A percentile compares a stretch with the other conserved stretches of the same genome.
phyloP scores from a whole-genome alignment of 2,329 filamentous ascomycete genomes.

The Periconia sp. region DNA sequence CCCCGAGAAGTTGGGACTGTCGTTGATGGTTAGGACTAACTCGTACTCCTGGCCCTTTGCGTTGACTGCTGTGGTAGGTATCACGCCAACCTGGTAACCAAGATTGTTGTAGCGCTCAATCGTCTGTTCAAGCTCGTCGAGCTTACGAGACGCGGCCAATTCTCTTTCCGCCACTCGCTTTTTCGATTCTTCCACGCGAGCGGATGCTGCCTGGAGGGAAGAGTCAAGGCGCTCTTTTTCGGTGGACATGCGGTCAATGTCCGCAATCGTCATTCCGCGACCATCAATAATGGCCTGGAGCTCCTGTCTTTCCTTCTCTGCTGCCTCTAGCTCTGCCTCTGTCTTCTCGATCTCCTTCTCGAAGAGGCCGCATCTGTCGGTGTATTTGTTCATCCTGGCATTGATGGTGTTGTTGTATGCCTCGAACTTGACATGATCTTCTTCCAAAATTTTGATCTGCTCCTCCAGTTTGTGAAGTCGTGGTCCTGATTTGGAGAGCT shows the following conservation, averaged over 20 bases:
- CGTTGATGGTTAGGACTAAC: slow-evolving; percentile 77
- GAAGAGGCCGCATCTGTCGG: slow-evolving; percentile 76
- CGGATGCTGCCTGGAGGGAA: slow-evolving; percentile 74
- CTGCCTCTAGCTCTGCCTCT: slow-evolving; percentile 79
- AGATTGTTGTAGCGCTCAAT: slow-evolving; percentile 92
- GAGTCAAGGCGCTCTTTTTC: slow-evolving; percentile 93
- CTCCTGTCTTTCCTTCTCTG: slow-evolving; percentile 74
- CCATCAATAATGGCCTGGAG: slow-evolving; percentile 87
- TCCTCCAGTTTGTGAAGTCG: slow-evolving; percentile 83
- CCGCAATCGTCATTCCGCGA: slow-evolving; percentile 93
- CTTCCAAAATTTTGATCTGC: slow-evolving; percentile 89
- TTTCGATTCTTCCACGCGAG: slow-evolving; percentile 82
- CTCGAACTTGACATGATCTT: slow-evolving; percentile 93
- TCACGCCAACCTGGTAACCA: slow-evolving; percentile 90
- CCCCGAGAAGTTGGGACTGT: slow-evolving; percentile 70
- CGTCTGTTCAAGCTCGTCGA: slow-evolving; percentile 88
- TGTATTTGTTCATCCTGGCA: slow-evolving; percentile 86
- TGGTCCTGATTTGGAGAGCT: slow-evolving; percentile 82
- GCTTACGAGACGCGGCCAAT: slow-evolving; percentile 76
- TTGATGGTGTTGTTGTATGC: slow-evolving; percentile 86
- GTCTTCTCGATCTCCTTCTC: slow-evolving; percentile 84
- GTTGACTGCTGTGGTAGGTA: slow-evolving; percentile 80
- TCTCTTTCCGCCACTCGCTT: slow-evolving; percentile 83
- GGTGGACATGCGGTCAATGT: slow-evolving; percentile 98
- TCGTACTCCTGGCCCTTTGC: slow-evolving; percentile 86